These are phyloP conservation scores for Pleurotus ostreatus DNA, from an alignment of 768 basidiomycete genomes.

Conservation along the genomic window DNA sequence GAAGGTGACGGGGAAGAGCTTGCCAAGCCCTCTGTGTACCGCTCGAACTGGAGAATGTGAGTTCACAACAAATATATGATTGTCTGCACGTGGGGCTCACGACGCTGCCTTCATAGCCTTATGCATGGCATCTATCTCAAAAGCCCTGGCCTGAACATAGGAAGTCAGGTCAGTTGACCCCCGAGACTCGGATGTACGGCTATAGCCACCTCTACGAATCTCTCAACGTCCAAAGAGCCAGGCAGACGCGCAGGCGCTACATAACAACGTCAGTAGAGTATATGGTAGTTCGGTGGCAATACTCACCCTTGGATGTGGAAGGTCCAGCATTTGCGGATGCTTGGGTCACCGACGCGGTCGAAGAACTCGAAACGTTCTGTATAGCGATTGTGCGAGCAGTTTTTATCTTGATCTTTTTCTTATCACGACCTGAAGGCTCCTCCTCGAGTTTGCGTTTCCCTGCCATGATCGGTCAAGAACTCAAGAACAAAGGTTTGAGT, in stretches of 20 bases:
- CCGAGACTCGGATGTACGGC: neutral
- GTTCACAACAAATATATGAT: neutral
- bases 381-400: slow-evolving; percentile 66
- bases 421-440: slow-evolving; percentile 43
- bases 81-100: slow-evolving; percentile 29
- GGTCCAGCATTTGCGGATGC: slow-evolving; percentile 31
- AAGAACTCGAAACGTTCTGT: slow-evolving; percentile 30
- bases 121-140: slow-evolving; percentile 91
- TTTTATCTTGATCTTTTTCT: slow-evolving; percentile 66
- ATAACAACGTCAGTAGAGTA: neutral
- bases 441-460: slow-evolving; percentile 36
- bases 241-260: slow-evolving; percentile 63
- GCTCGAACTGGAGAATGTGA: slow-evolving; percentile 42
- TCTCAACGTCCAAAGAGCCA: slow-evolving; percentile 78
- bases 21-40: slow-evolving; percentile 88
- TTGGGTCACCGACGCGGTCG: slow-evolving; percentile 12
- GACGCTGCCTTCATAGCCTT: slow-evolving; percentile 77
- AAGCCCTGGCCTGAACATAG: slow-evolving; percentile 64
- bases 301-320: slow-evolving; percentile 43
- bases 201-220: slow-evolving; percentile 70
- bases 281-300: neutral
- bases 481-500: neutral
- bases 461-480: slow-evolving; percentile 19
- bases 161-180: neutral
- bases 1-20: slow-evolving; percentile 84